Evolutionary conservation across 805 yeast genomes (phyloP), one percentile per base, ranked within the genome.

Genomic region (Starmerella bombicola): DNA sequence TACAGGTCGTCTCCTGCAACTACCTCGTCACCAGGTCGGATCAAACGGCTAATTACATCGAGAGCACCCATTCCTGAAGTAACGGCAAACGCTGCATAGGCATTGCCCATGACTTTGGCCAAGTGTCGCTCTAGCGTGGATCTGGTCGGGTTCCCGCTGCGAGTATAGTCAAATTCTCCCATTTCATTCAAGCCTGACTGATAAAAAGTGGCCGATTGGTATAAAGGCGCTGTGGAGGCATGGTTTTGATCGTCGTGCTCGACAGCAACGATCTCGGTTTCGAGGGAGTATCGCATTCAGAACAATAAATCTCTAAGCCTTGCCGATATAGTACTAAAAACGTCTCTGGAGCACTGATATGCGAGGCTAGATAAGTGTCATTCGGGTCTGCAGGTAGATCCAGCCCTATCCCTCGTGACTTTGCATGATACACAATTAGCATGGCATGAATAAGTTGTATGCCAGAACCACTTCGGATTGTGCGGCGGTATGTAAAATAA

Each of bases 71-170:
- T 86, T 20, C 97, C 97, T 35, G 85, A 74, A 36, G 85, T 74
- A 9, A 85, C 93, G 4, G 93, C 94, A 53, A 71, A 78, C 1
- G 83, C 76, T 37, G 78, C 70, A 22, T 70, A 62, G n/a, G 93
- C 86, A 16, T 34, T 21, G 52, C 71, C 72, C 78, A 84, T 83
- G 51, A 86, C 70, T 48, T 74, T 73, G 28, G 82, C 78, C 53
- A 86, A 56, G 53, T 86, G 93, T 35, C 71, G 66, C 59, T 86
- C 95, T 45, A 85, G 62, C 30, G 73, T 72, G 0, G 88, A 73
- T 59, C 97, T 70, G 1, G 96, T 83, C 19, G 97, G 97, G 62
- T 86, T 86, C 3, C 97, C 96, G 12, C 93, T 79, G 52, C 97
- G 69, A 0, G 96, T 83, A 62, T 82, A 82, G 57, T 79, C 88